phyloP scores from a whole-genome alignment of 2,329 filamentous ascomycete genomes.

The Cytospora leucostoma region DNA sequence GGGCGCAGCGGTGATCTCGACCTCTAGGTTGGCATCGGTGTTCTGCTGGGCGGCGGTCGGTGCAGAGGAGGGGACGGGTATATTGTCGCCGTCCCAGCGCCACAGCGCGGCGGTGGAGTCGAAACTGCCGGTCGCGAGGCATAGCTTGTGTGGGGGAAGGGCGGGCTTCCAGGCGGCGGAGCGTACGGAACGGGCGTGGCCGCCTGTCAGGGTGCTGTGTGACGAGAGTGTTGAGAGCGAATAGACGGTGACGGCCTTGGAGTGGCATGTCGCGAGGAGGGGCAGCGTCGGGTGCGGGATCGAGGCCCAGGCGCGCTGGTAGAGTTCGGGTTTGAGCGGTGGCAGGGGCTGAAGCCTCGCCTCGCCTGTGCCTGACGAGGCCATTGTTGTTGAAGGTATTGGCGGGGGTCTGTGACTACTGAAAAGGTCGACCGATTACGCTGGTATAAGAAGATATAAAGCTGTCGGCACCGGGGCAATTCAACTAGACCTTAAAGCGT shows the following conservation, averaged over 20 bases:
- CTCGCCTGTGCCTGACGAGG: conserved; percentile 37
- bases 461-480: not conserved
- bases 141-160: conserved; percentile 61
- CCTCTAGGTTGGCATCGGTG: conserved; percentile 39
- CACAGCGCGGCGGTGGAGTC: conserved; percentile 87
- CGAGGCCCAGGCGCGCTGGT: conserved; percentile 81
- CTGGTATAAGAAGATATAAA: not conserved
- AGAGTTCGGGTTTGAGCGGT: conserved; percentile 57
- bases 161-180: conserved; percentile 85
- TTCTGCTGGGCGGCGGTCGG: conserved; percentile 27
- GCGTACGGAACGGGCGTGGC: conserved; percentile 89
- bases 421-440: not conserved
- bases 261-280: conserved; percentile 84
- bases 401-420: not conserved
- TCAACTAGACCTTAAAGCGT: not conserved
- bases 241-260: conserved; percentile 86
- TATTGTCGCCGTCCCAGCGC: conserved; percentile 61
- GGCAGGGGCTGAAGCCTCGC: conserved; percentile 42
- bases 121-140: conserved; percentile 90
- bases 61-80: conserved; percentile 30
- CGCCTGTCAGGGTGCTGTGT: conserved; percentile 78
- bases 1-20: conserved; percentile 41
- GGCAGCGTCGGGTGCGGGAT: conserved; percentile 84
- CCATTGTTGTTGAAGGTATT: conserved; percentile 12
- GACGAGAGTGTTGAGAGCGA: conserved; percentile 79